Evolutionary conservation across 768 basidiomycete genomes (phyloP), one percentile per base, ranked within the genome.

Genomic region (Podaxis sp.): DNA sequence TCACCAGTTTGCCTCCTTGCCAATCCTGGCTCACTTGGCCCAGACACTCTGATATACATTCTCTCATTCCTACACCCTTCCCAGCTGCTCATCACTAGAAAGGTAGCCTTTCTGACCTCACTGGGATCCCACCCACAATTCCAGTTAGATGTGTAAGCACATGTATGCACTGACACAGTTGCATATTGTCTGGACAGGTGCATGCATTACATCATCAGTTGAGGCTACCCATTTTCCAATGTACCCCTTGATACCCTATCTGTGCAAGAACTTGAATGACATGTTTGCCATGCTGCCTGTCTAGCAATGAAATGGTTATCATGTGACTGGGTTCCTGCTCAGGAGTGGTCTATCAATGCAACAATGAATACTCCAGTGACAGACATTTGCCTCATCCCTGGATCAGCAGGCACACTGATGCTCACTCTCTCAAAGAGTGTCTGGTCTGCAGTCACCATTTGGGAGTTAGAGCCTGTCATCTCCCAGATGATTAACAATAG

Each of bases 371-470:
- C 79, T 0, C 71, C 78, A 1, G 77, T 90, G 15, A 79, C 82
- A 13, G 79, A 85, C 11, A 75, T 89, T 15, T 80, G 76, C 13
- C 84, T 90, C 66, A 60, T 89, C 0, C 82, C 81, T 7, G 80
- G 80, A 4, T 71, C 72, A 41, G 78, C 72, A 1, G 78, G 75
- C 6, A 74, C 70, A 49, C 79, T 83, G 71, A 58, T 89, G 3
- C 56, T 87, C 60, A 83, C 83, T 6, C 77, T 86, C 8, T 85
- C 85, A 2, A 83, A 82, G 63, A 78, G 80, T 5, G 82, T 90
- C 55, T 90, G 88, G 88, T 84, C 84, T 44, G 75, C 77, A 17
- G 66, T 89, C 52, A 75, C 78, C 1, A 67, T 87, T 20, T 88
- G 88, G 85, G 78, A 84, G 59, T 66, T 84, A 24, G 64, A 69